Percentiles rank a stretch among this genome's conserved stretches.
Conservation (phyloP, 1,284 basidiomycete genomes). For the Boletus holoroseus region DNA sequence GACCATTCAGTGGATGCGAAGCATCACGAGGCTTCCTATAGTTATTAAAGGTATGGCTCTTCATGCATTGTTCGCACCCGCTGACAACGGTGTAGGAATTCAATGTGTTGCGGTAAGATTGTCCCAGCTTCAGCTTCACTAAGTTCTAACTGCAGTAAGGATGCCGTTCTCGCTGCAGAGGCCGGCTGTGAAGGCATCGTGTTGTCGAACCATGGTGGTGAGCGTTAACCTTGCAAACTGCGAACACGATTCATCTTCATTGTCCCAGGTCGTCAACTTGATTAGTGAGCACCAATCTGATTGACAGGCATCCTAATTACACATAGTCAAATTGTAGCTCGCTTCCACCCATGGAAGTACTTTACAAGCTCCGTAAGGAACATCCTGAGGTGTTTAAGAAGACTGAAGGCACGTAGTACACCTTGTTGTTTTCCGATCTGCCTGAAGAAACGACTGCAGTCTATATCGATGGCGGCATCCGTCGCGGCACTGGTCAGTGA, state of each 20-base stretch:
- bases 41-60: constrained; percentile 67
- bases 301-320: neutral
- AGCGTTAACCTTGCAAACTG: constrained; percentile 25
- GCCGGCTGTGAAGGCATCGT: constrained; percentile 83
- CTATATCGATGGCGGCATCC: constrained; percentile 85
- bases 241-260: constrained; percentile 3
- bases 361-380: constrained; percentile 66
- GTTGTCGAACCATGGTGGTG: constrained; percentile 88
- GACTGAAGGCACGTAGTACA: constrained; percentile 49
- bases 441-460: constrained; percentile 40
- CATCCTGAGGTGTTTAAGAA: constrained; percentile 73
- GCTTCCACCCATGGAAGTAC: constrained; percentile 68
- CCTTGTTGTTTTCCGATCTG: neutral
- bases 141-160: constrained; percentile 37
- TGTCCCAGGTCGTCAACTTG: constrained; percentile 67
- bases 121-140: neutral
- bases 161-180: constrained; percentile 85
- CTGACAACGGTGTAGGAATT: constrained; percentile 42
- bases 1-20: constrained; percentile 78
- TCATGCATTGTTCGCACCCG: neutral
- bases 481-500: constrained; percentile 68
- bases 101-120: constrained; percentile 65
- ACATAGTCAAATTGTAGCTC: constrained; percentile 38
- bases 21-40: constrained; percentile 73
- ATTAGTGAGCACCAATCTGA: constrained; percentile 50